These are phyloP conservation scores for Elaphomyces granulatus DNA, from an alignment of 495 filamentous ascomycete species.

Conservation along the genomic window DNA sequence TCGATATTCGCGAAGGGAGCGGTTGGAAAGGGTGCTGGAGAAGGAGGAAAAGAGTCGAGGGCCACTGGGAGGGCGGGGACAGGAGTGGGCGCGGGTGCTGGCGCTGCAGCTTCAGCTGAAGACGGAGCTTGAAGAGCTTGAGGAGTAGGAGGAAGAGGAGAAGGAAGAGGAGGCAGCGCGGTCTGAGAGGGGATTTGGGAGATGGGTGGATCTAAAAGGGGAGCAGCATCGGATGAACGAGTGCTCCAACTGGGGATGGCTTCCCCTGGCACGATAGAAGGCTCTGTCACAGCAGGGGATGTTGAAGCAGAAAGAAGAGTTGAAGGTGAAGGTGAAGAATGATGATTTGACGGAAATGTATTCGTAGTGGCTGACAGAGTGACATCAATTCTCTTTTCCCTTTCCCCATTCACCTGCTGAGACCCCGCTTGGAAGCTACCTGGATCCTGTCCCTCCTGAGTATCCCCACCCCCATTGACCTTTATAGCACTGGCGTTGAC, in stretches of 20 bases:
- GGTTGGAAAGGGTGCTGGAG: conserved; percentile 33
- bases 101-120: too few species aligned
- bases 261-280: conserved; percentile 11
- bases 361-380: background rate
- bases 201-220: conserved; percentile 24
- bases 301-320: conserved; percentile 21
- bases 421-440: conserved; percentile 17
- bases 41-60: background rate
- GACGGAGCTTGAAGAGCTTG: too few species aligned
- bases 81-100: too few species aligned
- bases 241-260: conserved; percentile 18
- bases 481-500: too few species aligned
- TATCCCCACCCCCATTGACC: too few species aligned
- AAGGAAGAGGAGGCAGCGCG: conserved; percentile 24
- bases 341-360: too few species aligned
- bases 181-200: conserved; percentile 24
- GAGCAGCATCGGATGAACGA: conserved; percentile 19
- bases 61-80: conserved; percentile 25
- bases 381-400: conserved; percentile 3
- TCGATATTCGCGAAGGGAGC: conserved; percentile 17
- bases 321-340: conserved; percentile 12
- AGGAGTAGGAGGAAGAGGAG: background rate
- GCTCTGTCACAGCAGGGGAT: conserved; percentile 10
- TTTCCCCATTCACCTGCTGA: conserved; percentile 9
- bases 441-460: too few species aligned